These are phyloP conservation scores for Xerocomus potaroensis DNA, from an alignment of 768 basidiomycete genomes.

Conservation along the genomic window DNA sequence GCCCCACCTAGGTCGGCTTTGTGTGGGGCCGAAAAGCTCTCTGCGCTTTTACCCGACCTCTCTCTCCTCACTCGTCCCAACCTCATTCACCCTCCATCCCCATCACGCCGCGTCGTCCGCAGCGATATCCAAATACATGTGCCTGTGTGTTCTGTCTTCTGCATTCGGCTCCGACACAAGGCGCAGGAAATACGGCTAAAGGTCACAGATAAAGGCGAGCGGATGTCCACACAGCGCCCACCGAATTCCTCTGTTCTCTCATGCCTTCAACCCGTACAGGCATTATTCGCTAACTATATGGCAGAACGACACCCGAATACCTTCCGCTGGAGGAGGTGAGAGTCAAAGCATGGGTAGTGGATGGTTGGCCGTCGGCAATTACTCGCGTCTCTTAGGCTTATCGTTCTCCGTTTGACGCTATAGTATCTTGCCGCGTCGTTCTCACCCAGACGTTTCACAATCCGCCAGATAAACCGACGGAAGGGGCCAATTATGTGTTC, in stretches of 20 bases:
- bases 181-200: too few species aligned
- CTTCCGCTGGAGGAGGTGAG: constrained; percentile 41
- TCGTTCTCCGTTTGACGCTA: background rate
- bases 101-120: too few species aligned
- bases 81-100: too few species aligned
- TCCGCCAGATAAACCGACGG: constrained; percentile 33
- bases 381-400: constrained; percentile 1
- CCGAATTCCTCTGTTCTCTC: background rate
- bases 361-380: constrained; percentile 30
- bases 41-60: too few species aligned
- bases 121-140: too few species aligned
- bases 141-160: too few species aligned
- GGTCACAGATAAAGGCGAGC: too few species aligned
- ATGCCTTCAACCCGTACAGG: constrained; percentile 23
- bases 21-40: too few species aligned
- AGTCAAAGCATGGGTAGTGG: constrained; percentile 40
- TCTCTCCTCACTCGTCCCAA: too few species aligned
- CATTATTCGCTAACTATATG: constrained; percentile 29
- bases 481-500: constrained; percentile 51
- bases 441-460: constrained; percentile 42
- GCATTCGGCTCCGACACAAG: too few species aligned
- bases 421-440: constrained; percentile 43
- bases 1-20: too few species aligned
- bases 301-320: constrained; percentile 21
- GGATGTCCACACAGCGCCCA: too few species aligned